Evolutionary conservation across 192 early-diverging fungal genomes (phyloP).

Genomic region (Coemansia sp.): DNA sequence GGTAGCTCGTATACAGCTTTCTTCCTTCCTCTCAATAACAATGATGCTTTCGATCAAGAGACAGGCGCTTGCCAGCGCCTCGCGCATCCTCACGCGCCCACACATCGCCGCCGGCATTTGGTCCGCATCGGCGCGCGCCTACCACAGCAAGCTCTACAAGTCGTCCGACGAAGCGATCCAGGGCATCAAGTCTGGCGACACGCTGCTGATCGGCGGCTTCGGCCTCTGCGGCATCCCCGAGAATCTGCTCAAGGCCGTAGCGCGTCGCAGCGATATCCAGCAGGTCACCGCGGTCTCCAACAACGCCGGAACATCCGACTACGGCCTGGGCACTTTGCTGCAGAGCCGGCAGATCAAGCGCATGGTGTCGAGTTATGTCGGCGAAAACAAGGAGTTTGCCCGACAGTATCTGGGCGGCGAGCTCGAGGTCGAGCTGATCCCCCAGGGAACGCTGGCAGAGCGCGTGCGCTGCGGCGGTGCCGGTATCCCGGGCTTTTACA

Average conservation of each 20-base stretch:
- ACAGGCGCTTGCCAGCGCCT: slow-evolving; percentile 30
- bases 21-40: no score
- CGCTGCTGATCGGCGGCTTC: slow-evolving; percentile 68
- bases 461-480: slow-evolving; percentile 73
- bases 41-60: slow-evolving; percentile 40
- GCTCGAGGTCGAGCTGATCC: slow-evolving; percentile 72
- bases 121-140: slow-evolving; percentile 20
- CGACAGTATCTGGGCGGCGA: slow-evolving; percentile 78
- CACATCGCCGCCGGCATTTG: slow-evolving; percentile 21
- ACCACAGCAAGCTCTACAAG: slow-evolving; percentile 56
- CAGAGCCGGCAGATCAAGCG: slow-evolving; percentile 72
- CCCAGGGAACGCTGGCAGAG: slow-evolving; percentile 76
- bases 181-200: slow-evolving; percentile 58
- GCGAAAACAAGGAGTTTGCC: slow-evolving; percentile 80
- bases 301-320: slow-evolving; percentile 73
- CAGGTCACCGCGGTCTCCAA: slow-evolving; percentile 72
- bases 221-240: slow-evolving; percentile 80
- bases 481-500: slow-evolving; percentile 73
- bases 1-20: no score
- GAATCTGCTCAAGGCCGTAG: slow-evolving; percentile 67
- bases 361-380: slow-evolving; percentile 76
- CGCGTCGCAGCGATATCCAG: slow-evolving; percentile 59
- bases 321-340: slow-evolving; percentile 66
- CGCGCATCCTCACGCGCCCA: slow-evolving; percentile 26
- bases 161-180: slow-evolving; percentile 62